These are phyloP conservation scores for Pichiaceae sp. DNA, from an alignment of 1,139 yeast genomes.

Conservation along the genomic window DNA sequence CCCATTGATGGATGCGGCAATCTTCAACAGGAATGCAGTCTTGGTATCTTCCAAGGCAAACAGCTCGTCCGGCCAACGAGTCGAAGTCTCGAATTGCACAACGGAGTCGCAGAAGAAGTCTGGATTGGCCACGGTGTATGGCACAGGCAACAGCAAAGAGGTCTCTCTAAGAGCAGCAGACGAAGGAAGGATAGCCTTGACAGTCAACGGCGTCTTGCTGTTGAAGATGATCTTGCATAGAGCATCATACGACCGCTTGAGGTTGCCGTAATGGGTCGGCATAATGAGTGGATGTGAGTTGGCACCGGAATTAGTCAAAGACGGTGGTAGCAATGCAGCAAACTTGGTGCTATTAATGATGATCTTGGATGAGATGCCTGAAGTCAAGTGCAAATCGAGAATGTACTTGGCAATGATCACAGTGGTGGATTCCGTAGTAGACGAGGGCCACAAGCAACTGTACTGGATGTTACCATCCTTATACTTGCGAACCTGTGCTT, in stretches of 20 bases:
- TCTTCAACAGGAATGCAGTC: slow-evolving; percentile 75
- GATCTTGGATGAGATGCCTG: slow-evolving; percentile 33
- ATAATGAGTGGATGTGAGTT: slow-evolving; percentile 46
- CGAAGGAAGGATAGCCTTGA: slow-evolving; percentile 67
- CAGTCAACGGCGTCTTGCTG: slow-evolving; percentile 48
- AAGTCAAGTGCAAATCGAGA: slow-evolving; percentile 48
- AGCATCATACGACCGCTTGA: slow-evolving; percentile 60
- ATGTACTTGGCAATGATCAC: slow-evolving; percentile 56
- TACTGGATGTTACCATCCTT: slow-evolving; percentile 85
- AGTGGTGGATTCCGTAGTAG: slow-evolving; percentile 58
- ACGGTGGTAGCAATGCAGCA: slow-evolving; percentile 47
- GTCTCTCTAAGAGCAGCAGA: slow-evolving; percentile 68
- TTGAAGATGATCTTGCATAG: slow-evolving; percentile 45
- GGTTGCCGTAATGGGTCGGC: slow-evolving; percentile 38
- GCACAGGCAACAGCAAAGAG: slow-evolving; percentile 71
- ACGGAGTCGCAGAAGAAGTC: slow-evolving; percentile 77
- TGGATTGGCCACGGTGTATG: slow-evolving; percentile 69
- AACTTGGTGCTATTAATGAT: slow-evolving; percentile 35
- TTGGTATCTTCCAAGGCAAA: slow-evolving; percentile 82
- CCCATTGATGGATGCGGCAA: slow-evolving; percentile 48
- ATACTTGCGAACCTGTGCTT: slow-evolving; percentile 80
- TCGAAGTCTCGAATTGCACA: slow-evolving; percentile 80
- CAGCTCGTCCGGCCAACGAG: slow-evolving; percentile 94
- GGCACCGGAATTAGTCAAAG: slow-evolving; percentile 46
- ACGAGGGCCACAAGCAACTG: slow-evolving; percentile 73